Conservation (phyloP, 1,139 yeast species). For the Dujonia santamariae region DNA sequence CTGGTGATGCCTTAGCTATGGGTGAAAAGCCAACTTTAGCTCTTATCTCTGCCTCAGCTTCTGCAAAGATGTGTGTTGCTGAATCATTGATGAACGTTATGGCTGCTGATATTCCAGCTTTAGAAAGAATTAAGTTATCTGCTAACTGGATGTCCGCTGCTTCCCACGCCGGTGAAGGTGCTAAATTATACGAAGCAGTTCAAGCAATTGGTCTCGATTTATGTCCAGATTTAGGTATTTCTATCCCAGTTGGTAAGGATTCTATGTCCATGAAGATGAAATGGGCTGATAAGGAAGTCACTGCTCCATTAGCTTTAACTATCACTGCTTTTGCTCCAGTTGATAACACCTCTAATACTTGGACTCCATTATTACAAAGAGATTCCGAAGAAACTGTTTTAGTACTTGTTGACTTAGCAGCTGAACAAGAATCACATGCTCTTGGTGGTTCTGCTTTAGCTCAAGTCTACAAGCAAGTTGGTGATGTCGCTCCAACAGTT, state of each 20-base stretch:
- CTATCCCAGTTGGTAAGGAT: constrained; percentile 98
- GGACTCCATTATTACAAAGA: constrained; percentile 83
- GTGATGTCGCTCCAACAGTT: constrained; percentile 80
- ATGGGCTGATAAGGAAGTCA: constrained; percentile 91
- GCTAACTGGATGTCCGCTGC: constrained; percentile 99
- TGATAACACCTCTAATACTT: constrained; percentile 76
- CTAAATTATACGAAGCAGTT: constrained; percentile 93
- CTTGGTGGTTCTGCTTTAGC: constrained; percentile 95
- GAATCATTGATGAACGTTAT: constrained; percentile 86
- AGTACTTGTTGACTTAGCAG: constrained; percentile 79
- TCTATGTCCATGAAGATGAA: constrained; percentile 99
- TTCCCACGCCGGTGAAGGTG: constrained; percentile 91
- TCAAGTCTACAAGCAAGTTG: constrained; percentile 87
- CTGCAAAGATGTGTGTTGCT: constrained; percentile 97
- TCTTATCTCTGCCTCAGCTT: constrained; percentile 84
- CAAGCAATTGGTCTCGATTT: constrained; percentile 93
- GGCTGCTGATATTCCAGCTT: constrained; percentile 83
- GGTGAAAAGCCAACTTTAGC: constrained; percentile 96
- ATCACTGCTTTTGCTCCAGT: constrained; percentile 93
- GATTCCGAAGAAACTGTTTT: constrained; percentile 49
- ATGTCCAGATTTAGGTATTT: constrained; percentile 88
- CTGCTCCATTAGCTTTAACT: constrained; percentile 91
- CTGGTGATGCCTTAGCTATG: constrained; percentile 97
- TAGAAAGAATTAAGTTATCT: constrained; percentile 77
- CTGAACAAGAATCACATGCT: constrained; percentile 46